Conservation (phyloP, 805 yeast genomes). For the Ogataea trehaloabstinens region DNA sequence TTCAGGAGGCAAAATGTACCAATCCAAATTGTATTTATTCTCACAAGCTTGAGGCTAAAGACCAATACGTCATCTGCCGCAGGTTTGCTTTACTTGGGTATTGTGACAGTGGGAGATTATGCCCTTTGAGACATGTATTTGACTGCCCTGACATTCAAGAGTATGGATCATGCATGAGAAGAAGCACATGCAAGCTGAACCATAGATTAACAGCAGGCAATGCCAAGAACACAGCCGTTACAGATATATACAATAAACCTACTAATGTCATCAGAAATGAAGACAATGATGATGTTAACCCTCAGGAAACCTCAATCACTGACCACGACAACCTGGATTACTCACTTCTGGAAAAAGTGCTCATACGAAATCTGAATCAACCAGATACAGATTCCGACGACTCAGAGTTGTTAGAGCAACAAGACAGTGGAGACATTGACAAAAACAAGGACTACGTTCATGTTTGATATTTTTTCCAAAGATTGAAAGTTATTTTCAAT, state of each 20-base stretch:
- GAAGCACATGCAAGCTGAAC: conserved; percentile 47
- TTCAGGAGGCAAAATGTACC: conserved; percentile 44
- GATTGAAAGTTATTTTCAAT: not conserved
- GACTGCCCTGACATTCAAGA: conserved; percentile 74
- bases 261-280: conserved; percentile 21
- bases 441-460: conserved; percentile 22
- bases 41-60: conserved; percentile 43
- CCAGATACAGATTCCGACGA: conserved; percentile 5
- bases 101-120: conserved; percentile 59
- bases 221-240: not conserved
- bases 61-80: conserved; percentile 46
- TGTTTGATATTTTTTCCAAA: conserved; percentile 1
- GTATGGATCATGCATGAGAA: conserved; percentile 56
- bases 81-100: conserved; percentile 68
- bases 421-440: conserved; percentile 14
- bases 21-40: conserved; percentile 50
- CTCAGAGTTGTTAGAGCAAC: conserved; percentile 7
- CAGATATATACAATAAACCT: conserved; percentile 6
- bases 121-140: conserved; percentile 55
- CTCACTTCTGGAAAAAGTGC: conserved; percentile 14
- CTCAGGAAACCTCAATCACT: conserved; percentile 17
- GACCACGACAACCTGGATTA: conserved; percentile 18
- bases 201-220: conserved; percentile 38
- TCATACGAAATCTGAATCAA: conserved; percentile 12
- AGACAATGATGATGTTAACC: conserved; percentile 31